Evolutionary conservation across 2,329 filamentous ascomycete genomes (phyloP).

Genomic region (Sordariomycetes sp.): DNA sequence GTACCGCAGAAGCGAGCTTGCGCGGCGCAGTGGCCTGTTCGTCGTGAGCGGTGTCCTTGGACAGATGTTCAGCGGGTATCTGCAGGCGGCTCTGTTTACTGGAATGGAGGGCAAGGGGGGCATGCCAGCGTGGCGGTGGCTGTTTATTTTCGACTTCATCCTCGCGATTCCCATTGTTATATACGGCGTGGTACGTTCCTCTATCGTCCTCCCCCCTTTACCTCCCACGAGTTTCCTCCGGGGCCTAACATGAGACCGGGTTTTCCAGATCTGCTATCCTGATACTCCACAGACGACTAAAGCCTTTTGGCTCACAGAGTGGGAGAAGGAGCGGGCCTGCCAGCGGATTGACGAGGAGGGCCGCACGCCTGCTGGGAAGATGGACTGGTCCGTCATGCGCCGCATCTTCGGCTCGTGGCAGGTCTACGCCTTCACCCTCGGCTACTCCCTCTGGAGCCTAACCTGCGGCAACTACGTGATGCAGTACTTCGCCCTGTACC

Average conservation of each 20-base stretch:
- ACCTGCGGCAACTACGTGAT: conserved; percentile 26
- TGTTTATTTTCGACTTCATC: conserved; percentile 61
- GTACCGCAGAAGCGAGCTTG: conserved; percentile 63
- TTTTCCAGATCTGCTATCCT: conserved; percentile 20
- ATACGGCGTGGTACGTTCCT: neutral
- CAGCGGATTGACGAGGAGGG: conserved; percentile 55
- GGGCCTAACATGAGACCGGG: neutral
- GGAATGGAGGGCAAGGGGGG: conserved; percentile 51
- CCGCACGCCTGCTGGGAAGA: conserved; percentile 22
- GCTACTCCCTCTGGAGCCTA: conserved; percentile 25
- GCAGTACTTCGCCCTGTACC: conserved; percentile 28
- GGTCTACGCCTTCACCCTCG: conserved; percentile 28
- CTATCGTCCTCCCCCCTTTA: neutral
- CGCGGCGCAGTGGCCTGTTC: conserved; percentile 56
- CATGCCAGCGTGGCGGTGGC: conserved; percentile 64
- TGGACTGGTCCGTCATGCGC: conserved; percentile 22
- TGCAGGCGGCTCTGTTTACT: conserved; percentile 62
- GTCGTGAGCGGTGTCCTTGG: conserved; percentile 59
- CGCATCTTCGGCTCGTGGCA: conserved; percentile 30
- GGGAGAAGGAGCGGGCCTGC: conserved; percentile 54
- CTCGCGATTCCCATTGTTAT: conserved; percentile 33
- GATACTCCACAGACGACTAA: conserved; percentile 30
- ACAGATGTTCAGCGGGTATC: conserved; percentile 61
- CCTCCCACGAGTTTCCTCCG: neutral
- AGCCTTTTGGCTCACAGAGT: conserved; percentile 29